These are phyloP conservation scores for Pelagomonas calceolata DNA, from an alignment of 108 stramenopile species.

Conservation along the genomic window DNA sequence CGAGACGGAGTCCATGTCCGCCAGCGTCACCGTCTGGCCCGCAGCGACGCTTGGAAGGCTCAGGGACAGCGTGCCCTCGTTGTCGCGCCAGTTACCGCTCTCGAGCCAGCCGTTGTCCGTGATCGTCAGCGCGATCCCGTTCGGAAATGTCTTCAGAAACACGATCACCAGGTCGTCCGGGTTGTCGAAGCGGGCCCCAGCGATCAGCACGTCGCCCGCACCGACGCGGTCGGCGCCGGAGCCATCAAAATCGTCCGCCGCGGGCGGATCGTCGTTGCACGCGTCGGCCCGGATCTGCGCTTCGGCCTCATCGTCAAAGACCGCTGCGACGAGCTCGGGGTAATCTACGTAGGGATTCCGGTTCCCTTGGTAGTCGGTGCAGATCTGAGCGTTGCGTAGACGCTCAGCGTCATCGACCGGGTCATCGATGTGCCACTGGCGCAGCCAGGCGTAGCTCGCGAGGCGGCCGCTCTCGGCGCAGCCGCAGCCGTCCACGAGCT, in stretches of 20 bases:
- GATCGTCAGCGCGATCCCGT: not conserved
- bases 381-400: slow-evolving; percentile 49
- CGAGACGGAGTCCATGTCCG: too few relatives aligned
- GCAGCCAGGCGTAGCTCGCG: slow-evolving; percentile 44
- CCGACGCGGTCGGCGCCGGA: not conserved
- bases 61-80: too few relatives aligned
- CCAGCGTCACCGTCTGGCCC: too few relatives aligned
- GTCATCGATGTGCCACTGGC: slow-evolving; percentile 59
- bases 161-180: not conserved
- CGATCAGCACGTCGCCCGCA: not conserved
- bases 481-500: slow-evolving; percentile 27
- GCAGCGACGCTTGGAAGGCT: too few relatives aligned
- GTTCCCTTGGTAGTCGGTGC: slow-evolving; percentile 58
- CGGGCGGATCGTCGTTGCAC: not conserved
- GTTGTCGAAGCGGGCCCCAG: not conserved
- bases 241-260: not conserved
- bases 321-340: slow-evolving; percentile 40
- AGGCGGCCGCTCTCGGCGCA: slow-evolving; percentile 12
- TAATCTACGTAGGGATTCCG: slow-evolving; percentile 68
- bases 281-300: not conserved
- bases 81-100: not conserved
- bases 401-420: slow-evolving; percentile 45
- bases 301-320: slow-evolving; percentile 17
- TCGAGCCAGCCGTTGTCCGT: slow-evolving; percentile 7
- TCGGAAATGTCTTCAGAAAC: not conserved